Conservation (phyloP, 2,329 filamentous ascomycete species). For the Chrysoporthe puriensis region DNA sequence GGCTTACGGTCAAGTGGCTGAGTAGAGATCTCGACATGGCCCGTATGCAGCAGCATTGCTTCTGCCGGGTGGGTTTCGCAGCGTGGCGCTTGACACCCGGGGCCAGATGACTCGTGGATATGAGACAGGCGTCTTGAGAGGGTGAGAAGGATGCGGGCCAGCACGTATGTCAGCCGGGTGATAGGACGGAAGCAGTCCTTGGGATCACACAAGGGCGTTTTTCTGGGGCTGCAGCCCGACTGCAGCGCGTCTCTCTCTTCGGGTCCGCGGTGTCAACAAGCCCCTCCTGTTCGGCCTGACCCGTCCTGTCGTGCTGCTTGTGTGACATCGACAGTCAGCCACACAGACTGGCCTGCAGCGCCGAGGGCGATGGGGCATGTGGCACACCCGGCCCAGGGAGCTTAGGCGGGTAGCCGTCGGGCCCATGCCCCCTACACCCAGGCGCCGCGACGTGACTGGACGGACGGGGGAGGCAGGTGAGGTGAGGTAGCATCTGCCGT, state of each 20-base stretch:
- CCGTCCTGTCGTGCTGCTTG: neutral
- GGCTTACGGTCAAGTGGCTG: neutral
- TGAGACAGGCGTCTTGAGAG: conserved; percentile 1
- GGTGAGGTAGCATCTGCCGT: conserved; percentile 8
- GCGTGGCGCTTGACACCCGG: neutral
- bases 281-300: conserved; percentile 1
- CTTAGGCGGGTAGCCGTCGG: neutral
- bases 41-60: neutral
- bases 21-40: neutral
- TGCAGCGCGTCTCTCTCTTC: neutral
- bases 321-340: conserved; percentile 9
- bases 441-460: neutral
- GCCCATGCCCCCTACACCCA: neutral
- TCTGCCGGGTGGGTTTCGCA: conserved; percentile 8
- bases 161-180: neutral
- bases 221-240: neutral
- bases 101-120: conserved; percentile 1
- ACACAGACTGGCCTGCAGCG: neutral
- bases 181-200: neutral
- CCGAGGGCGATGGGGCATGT: neutral
- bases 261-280: neutral
- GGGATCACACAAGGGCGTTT: neutral
- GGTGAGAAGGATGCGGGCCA: neutral
- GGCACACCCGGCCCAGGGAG: neutral
- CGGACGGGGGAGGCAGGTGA: neutral